Conservation (phyloP, 768 basidiomycete genomes). For the Trichaptum fuscoviolaceum region DNA sequence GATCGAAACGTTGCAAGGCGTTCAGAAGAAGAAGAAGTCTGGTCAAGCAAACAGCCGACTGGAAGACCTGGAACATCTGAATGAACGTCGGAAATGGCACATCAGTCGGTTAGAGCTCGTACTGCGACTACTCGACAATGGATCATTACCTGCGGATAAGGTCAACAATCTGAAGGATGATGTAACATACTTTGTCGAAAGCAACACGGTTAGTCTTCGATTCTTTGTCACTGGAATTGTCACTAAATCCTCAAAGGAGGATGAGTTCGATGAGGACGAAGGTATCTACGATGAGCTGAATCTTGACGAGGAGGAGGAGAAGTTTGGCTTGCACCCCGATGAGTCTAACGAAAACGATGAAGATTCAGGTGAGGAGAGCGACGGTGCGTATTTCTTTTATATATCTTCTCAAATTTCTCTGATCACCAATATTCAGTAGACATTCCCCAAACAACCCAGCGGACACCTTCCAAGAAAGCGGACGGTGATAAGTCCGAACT, state of each 20-base stretch:
- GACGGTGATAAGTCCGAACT: conserved; percentile 74
- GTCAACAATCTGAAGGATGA: conserved; percentile 86
- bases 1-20: conserved; percentile 76
- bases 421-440: conserved; percentile 33
- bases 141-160: conserved; percentile 76
- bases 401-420: conserved; percentile 7
- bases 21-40: conserved; percentile 76
- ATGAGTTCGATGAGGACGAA: conserved; percentile 95
- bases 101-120: conserved; percentile 89
- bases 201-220: conserved; percentile 72
- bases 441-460: conserved; percentile 39
- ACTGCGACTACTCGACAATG: conserved; percentile 89
- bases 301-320: conserved; percentile 95
- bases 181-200: conserved; percentile 93
- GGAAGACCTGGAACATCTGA: conserved; percentile 81
- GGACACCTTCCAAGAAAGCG: conserved; percentile 66
- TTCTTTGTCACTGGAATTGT: conserved; percentile 11
- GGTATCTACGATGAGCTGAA: conserved; percentile 97
- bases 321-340: conserved; percentile 69
- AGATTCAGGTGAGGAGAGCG: conserved; percentile 61
- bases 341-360: conserved; percentile 79
- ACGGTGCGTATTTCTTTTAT: conserved; percentile 42
- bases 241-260: conserved; percentile 56
- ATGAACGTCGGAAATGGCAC: conserved; percentile 96
- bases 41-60: conserved; percentile 62